Evolutionary conservation across 768 basidiomycete species (phyloP).

Genomic region (Macrocybe gigantea): DNA sequence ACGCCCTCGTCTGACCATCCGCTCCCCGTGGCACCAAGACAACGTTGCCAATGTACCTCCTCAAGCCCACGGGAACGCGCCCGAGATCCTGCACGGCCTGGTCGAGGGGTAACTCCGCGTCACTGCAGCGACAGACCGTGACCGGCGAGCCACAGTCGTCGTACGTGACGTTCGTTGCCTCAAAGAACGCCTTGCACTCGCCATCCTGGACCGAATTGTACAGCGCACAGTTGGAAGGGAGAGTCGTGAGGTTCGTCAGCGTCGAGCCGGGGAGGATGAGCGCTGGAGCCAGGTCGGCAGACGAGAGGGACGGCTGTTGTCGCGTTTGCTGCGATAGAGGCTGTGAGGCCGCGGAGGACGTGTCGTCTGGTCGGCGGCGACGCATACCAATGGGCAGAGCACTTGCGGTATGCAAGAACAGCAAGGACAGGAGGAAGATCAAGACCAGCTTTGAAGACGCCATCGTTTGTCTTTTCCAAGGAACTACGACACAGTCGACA

Average conservation of each 20-base stretch:
- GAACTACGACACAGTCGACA: too few relatives aligned
- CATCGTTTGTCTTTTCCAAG: too few relatives aligned
- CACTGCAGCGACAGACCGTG: slow-evolving; percentile 21
- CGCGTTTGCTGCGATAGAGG: too few relatives aligned
- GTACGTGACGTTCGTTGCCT: slow-evolving; percentile 19
- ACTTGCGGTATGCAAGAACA: too few relatives aligned
- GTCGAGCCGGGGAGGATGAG: slow-evolving; percentile 10
- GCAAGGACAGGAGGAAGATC: too few relatives aligned
- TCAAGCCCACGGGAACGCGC: slow-evolving; percentile 23
- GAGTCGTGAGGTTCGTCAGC: slow-evolving; percentile 1
- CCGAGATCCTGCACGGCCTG: slow-evolving; percentile 19
- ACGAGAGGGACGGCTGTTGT: too few relatives aligned
- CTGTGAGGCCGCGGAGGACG: too few relatives aligned
- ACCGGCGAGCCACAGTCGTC: slow-evolving; percentile 20
- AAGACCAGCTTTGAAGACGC: too few relatives aligned
- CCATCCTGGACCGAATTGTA: slow-evolving; percentile 5
- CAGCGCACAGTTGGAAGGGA: slow-evolving; percentile 13
- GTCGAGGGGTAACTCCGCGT: slow-evolving; percentile 20
- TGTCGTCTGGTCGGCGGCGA: too few relatives aligned
- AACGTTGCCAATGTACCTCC: slow-evolving; percentile 20
- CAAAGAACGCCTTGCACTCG: slow-evolving; percentile 16
- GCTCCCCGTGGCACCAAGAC: slow-evolving; percentile 9
- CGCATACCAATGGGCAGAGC: too few relatives aligned
- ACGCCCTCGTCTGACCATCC: slow-evolving; percentile 16
- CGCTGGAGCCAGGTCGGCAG: slow-evolving; percentile 7